Evolutionary conservation across 2,329 filamentous ascomycete species (phyloP).

Genomic region (Trichoderma oligosporum): DNA sequence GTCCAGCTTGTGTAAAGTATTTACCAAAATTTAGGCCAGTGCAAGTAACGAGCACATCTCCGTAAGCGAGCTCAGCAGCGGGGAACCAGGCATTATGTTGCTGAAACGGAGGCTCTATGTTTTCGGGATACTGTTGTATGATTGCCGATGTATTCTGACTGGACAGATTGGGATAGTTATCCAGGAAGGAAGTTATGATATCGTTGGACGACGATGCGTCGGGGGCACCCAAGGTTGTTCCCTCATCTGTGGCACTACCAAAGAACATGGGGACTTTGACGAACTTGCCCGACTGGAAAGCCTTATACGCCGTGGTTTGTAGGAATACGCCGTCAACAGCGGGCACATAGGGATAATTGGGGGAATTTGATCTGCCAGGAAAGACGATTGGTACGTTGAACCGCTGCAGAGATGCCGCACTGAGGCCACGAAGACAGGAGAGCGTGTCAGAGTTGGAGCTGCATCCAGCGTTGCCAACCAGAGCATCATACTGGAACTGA

Average conservation of each 20-base stretch:
- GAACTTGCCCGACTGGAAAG: conserved; percentile 48
- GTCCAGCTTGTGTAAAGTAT: conserved; percentile 8
- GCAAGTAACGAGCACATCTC: conserved; percentile 14
- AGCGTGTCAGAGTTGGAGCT: conserved; percentile 36
- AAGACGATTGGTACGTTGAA: conserved; percentile 40
- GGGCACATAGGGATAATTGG: conserved; percentile 52
- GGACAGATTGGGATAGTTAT: conserved; percentile 11
- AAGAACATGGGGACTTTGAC: conserved; percentile 52
- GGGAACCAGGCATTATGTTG: conserved; percentile 14
- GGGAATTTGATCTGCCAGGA: conserved; percentile 29
- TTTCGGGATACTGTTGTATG: conserved; percentile 13
- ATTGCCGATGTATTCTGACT: conserved; percentile 7
- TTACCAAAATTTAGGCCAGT: conserved; percentile 17
- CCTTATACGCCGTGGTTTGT: conserved; percentile 46
- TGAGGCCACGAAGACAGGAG: conserved; percentile 44
- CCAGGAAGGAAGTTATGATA: conserved; percentile 8
- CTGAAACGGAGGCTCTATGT: conserved; percentile 8
- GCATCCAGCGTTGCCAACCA: conserved; percentile 11
- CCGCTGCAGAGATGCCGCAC: conserved; percentile 39
- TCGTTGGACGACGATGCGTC: conserved; percentile 2
- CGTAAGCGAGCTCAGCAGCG: conserved; percentile 14
- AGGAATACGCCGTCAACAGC: conserved; percentile 52
- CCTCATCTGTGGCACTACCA: conserved; percentile 38
- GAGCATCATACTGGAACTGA: conserved; percentile 14
- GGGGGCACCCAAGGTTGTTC: conserved; percentile 31